A percentile compares a stretch with the other conserved stretches of the same genome.
Conservation (phyloP, 192 early-diverging fungal species). For the Diversispora epigaea region DNA sequence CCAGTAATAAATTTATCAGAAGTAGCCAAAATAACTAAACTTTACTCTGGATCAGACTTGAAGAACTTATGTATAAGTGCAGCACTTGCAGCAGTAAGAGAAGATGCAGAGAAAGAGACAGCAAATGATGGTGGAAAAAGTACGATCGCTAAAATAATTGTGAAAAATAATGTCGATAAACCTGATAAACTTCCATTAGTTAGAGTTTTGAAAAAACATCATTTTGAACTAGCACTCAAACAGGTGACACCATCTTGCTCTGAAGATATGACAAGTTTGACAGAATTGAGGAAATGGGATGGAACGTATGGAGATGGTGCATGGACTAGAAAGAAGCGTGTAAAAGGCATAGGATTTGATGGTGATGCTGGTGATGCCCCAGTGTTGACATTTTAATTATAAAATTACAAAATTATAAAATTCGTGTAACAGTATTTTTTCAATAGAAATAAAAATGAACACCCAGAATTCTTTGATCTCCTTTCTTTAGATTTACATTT, state of each 20-base stretch:
- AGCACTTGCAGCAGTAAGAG: constrained; percentile 65
- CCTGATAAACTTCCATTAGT: not conserved
- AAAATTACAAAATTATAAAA: no score
- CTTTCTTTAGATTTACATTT: no score
- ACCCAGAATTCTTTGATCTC: no score
- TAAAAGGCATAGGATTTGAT: constrained; percentile 58
- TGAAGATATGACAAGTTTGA: constrained; percentile 86
- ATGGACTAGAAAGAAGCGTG: constrained; percentile 43
- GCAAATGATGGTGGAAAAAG: not conserved
- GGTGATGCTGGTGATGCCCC: not conserved
- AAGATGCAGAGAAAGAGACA: constrained; percentile 54
- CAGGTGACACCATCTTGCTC: constrained; percentile 84
- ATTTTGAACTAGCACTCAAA: constrained; percentile 84
- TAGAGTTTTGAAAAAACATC: constrained; percentile 48
- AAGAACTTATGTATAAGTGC: constrained; percentile 94
- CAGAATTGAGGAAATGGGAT: constrained; percentile 92
- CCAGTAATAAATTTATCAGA: constrained; percentile 55
- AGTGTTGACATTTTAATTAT: no score
- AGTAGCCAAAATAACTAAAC: constrained; percentile 69
- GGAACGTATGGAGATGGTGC: constrained; percentile 81
- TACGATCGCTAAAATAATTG: not conserved
- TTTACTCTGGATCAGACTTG: constrained; percentile 91
- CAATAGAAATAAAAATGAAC: no score
- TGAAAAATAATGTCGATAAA: constrained; percentile 16
- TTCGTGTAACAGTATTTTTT: no score